Conservation (phyloP, 2,329 filamentous ascomycete genomes). For the Ophiocordyceps unilateralis region DNA sequence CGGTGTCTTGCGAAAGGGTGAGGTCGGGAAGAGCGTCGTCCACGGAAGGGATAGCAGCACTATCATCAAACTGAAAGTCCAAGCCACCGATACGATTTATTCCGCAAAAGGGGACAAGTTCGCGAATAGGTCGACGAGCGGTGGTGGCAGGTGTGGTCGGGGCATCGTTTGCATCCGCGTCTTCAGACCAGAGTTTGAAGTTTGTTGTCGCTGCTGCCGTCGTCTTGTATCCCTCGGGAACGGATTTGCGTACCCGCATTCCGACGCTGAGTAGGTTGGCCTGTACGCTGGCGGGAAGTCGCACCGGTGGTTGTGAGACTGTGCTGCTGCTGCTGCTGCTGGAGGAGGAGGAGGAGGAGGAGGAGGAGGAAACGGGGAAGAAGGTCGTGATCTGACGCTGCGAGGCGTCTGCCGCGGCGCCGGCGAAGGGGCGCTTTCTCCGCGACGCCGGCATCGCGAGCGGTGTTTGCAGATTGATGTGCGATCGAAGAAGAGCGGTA, state of each 20-base stretch:
- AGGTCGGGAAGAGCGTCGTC: constrained; percentile 27
- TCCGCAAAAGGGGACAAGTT: constrained; percentile 67
- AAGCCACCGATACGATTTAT: constrained; percentile 59
- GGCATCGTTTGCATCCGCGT: too few relatives aligned
- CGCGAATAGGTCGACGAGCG: constrained; percentile 24
- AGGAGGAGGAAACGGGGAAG: constrained; percentile 26
- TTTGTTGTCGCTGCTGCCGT: constrained; percentile 28
- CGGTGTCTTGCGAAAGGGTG: constrained; percentile 38
- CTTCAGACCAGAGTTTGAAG: constrained; percentile 34
- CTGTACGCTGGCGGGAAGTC: constrained; percentile 50
- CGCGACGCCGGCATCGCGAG: constrained; percentile 32
- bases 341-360: constrained; percentile 16
- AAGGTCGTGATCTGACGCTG: constrained; percentile 49
- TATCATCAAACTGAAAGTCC: constrained; percentile 33
- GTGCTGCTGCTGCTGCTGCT: constrained; percentile 11
- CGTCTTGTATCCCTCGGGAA: constrained; percentile 89
- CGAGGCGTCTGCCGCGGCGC: constrained; percentile 36
- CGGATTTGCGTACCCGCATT: constrained; percentile 85
- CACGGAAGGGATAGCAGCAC: constrained; percentile 13
- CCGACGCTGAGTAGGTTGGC: constrained; percentile 78
- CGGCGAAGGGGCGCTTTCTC: constrained; percentile 44
- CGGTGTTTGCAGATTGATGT: too few relatives aligned
- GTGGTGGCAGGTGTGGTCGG: too few relatives aligned
- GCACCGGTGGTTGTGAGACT: constrained; percentile 26
- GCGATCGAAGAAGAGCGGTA: not conserved